Base-by-base conservation (phyloP, 495 filamentous ascomycete genomes). In the Penicillium egyptiacum region DNA sequence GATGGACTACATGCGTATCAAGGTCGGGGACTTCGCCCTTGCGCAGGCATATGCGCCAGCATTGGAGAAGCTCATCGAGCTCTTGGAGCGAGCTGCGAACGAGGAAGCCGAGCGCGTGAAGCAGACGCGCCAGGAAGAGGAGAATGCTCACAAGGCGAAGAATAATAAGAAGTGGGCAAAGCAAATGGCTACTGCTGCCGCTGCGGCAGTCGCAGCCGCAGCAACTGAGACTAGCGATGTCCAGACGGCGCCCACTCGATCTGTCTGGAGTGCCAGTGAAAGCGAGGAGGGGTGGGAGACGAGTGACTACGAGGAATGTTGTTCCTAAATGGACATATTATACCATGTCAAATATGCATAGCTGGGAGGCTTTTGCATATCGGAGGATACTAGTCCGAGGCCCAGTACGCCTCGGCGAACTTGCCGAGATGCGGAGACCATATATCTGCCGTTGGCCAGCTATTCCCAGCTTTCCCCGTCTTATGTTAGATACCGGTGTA, bases 1-100 rank as follows among this genome's bases (percentile, higher is more conserved):
- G 0, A 96, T 96, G 74, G 94, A 98, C 67, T 85, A 89, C 59
- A 96, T 97, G 89, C 76, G 85, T 11, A 80, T 96, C 39, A 86
- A 85, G 70, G 79, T 97, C 11, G 81, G 88, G 7, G 91, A 97
- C 62, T 88, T 97, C 56, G 81, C 81, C 54, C 75, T 87, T 59
- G 80, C 94, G n/a, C 84, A 88, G 65, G 79, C 79, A 17, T 95
- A 89, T 63, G 72, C 86, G 39, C 87, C 88, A 0, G 88, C 89
- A 4, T 51, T 96, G 58, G 80, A 83, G 67, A 83, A 83, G 69
- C 73, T 96, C 12, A 83, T 88, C 56, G 76, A 83, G 5, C 52
- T 71, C 41, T 37, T 74, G 33, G 75, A 79, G 41, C 67, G 65
- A 5, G 51, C 60, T 1, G 14, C 66, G 28, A 50, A 26, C 12